Percentiles rank a stretch among this genome's conserved stretches.
phyloP scores from a whole-genome alignment of 768 basidiomycete species.

The Lepiota venenata region DNA sequence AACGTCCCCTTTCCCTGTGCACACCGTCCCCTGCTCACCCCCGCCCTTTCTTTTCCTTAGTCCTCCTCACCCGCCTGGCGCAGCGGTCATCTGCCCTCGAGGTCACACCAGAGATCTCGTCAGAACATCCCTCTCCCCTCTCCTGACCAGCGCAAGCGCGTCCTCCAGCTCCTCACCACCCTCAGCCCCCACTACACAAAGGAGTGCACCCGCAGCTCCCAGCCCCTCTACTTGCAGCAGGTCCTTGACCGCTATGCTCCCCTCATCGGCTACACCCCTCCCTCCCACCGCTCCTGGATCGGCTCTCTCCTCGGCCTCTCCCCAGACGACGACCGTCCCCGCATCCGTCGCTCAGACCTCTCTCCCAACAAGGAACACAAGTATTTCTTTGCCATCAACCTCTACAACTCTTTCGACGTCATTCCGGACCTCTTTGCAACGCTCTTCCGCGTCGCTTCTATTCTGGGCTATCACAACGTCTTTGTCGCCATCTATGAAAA shows the following conservation, averaged over 20 bases:
- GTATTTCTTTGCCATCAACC: slow-evolving; percentile 98
- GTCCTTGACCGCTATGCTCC: slow-evolving; percentile 81
- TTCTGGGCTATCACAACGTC: slow-evolving; percentile 97
- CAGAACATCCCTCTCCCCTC: slow-evolving; percentile 75
- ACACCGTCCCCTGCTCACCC: neutral
- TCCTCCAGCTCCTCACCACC: slow-evolving; percentile 83
- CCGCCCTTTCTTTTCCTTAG: slow-evolving; percentile 16
- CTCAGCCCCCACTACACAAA: slow-evolving; percentile 91
- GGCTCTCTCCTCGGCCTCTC: slow-evolving; percentile 41
- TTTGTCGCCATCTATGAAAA: slow-evolving; percentile 99
- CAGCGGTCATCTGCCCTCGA: slow-evolving; percentile 47
- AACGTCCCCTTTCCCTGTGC: slow-evolving; percentile 10
- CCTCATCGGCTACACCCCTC: slow-evolving; percentile 74
- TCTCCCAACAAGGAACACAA: slow-evolving; percentile 69
- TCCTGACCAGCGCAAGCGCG: slow-evolving; percentile 76
- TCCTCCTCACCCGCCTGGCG: slow-evolving; percentile 48
- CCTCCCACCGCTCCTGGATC: slow-evolving; percentile 58
- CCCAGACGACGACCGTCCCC: slow-evolving; percentile 35
- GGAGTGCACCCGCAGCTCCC: slow-evolving; percentile 83
- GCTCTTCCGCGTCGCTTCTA: slow-evolving; percentile 87
- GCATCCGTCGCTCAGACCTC: slow-evolving; percentile 33
- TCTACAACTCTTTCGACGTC: slow-evolving; percentile 99
- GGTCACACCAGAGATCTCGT: slow-evolving; percentile 49
- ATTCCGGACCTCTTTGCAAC: slow-evolving; percentile 97
- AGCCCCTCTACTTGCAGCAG: slow-evolving; percentile 83